Evolutionary conservation across 2,329 filamentous ascomycete genomes (phyloP).

Genomic region (Alternaria sp.): DNA sequence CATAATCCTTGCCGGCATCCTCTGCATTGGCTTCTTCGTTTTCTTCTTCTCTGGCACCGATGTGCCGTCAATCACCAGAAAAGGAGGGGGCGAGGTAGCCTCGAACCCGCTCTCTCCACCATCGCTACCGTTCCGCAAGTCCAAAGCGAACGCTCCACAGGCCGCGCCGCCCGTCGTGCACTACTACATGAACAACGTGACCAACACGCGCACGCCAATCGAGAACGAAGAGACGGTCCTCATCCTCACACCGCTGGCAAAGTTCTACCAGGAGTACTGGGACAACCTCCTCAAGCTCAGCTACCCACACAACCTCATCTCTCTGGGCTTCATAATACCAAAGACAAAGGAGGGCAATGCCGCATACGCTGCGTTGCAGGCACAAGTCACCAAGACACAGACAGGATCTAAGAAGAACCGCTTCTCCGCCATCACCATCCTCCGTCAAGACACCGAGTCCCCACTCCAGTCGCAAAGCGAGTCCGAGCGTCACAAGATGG

Average conservation of each 20-base stretch:
- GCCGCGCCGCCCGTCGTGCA: conserved; percentile 84
- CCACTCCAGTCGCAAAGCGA: conserved; percentile 83
- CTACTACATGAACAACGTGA: conserved; percentile 96
- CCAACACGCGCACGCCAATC: conserved; percentile 77
- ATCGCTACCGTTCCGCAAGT: conserved; percentile 76
- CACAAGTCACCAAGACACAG: conserved; percentile 85
- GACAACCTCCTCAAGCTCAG: conserved; percentile 83
- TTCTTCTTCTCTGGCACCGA: conserved; percentile 71
- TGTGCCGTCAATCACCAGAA: conserved; percentile 58
- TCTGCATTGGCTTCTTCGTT: conserved; percentile 69
- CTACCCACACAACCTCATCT: conserved; percentile 95
- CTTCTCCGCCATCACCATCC: conserved; percentile 92
- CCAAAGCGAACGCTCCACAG: conserved; percentile 62
- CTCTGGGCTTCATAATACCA: conserved; percentile 93
- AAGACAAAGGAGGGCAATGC: conserved; percentile 92
- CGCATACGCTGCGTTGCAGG: conserved; percentile 83
- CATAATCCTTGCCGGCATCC: conserved; percentile 72
- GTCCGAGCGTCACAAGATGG: conserved; percentile 87
- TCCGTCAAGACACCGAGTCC: conserved; percentile 92
- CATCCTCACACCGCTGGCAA: conserved; percentile 89
- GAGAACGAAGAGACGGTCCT: conserved; percentile 85
- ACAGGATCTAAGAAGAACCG: conserved; percentile 80
- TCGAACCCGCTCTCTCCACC: conserved; percentile 76
- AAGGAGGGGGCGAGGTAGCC: conserved; percentile 64
- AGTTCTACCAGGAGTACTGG: conserved; percentile 96